Conservation (phyloP, 2,329 filamentous ascomycete genomes). For the Zymoseptoria crescenta region DNA sequence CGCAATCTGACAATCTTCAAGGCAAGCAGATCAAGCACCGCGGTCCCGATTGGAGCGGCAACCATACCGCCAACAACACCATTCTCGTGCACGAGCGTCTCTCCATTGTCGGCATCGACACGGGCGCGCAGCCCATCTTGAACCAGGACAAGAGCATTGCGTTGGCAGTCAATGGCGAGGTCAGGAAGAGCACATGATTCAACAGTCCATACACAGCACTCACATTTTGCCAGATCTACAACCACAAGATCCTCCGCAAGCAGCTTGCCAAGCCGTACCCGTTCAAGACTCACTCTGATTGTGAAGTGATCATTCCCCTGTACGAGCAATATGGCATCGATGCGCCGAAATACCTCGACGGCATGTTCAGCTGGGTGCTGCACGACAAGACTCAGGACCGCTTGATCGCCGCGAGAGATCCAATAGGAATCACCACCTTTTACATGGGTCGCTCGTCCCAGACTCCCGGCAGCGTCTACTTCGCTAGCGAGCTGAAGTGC, state of each 20-base stretch:
- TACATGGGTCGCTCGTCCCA: conserved; percentile 85
- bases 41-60: conserved; percentile 95
- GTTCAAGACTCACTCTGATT: conserved; percentile 98
- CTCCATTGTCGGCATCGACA: conserved; percentile 95
- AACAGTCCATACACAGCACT: background rate
- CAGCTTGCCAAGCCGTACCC: conserved; percentile 73
- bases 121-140: conserved; percentile 88
- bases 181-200: conserved; percentile 44
- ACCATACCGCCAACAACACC: conserved; percentile 79
- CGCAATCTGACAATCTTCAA: background rate
- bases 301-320: conserved; percentile 96
- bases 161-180: conserved; percentile 97
- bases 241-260: conserved; percentile 93
- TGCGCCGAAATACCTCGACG: conserved; percentile 86
- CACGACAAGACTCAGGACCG: conserved; percentile 94
- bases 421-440: conserved; percentile 93
- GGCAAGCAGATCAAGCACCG: conserved; percentile 92
- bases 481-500: conserved; percentile 94
- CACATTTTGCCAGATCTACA: conserved; percentile 51
- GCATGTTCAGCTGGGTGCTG: conserved; percentile 99
- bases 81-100: conserved; percentile 97
- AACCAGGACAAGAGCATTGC: conserved; percentile 83
- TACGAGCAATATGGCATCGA: conserved; percentile 90
- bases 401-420: conserved; percentile 87
- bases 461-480: conserved; percentile 80